A percentile compares a stretch with the other conserved stretches of the same genome.
phyloP scores from a whole-genome alignment of 2,329 filamentous ascomycete species.

The Lachnellula arida region DNA sequence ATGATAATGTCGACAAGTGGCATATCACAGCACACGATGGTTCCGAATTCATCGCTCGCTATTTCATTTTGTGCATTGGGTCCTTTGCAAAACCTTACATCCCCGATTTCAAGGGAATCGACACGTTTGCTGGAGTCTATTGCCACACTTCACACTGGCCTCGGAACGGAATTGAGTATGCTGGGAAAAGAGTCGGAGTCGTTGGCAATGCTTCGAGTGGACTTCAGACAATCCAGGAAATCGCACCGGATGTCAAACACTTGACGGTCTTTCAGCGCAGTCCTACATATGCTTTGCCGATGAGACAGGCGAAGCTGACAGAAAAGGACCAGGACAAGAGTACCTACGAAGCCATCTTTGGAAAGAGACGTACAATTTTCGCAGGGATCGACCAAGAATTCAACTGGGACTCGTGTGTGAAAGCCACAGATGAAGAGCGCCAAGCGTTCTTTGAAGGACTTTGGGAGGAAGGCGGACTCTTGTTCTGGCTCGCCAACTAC shows the following conservation, averaged over 20 bases:
- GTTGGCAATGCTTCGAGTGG: constrained; percentile 42
- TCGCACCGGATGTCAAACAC: constrained; percentile 33
- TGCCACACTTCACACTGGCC: constrained; percentile 18
- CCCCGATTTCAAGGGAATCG: constrained; percentile 23
- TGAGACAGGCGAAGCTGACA: constrained; percentile 32
- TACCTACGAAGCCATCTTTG: constrained; percentile 35
- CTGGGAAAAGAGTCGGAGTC: constrained; percentile 47
- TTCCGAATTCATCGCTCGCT: constrained; percentile 6
- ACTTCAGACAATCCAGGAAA: constrained; percentile 24
- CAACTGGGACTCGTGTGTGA: constrained; percentile 39
- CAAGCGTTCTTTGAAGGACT: constrained; percentile 40
- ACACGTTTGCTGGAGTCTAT: constrained; percentile 21
- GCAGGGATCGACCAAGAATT: constrained; percentile 49
- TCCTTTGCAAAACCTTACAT: constrained; percentile 24
- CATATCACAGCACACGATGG: constrained; percentile 14
- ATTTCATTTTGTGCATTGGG: constrained; percentile 24
- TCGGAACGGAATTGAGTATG: constrained; percentile 40
- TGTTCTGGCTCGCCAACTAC: constrained; percentile 42
- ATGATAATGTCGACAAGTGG: constrained; percentile 10
- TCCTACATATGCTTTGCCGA: constrained; percentile 54
- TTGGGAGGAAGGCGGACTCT: constrained; percentile 44
- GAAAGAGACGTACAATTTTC: constrained; percentile 34
- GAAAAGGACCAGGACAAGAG: too few species aligned
- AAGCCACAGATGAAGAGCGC: constrained; percentile 40
- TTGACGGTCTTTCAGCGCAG: constrained; percentile 53